Evolutionary conservation across 2,329 filamentous ascomycete genomes (phyloP).

Genomic region (Samsoniella hepiali): DNA sequence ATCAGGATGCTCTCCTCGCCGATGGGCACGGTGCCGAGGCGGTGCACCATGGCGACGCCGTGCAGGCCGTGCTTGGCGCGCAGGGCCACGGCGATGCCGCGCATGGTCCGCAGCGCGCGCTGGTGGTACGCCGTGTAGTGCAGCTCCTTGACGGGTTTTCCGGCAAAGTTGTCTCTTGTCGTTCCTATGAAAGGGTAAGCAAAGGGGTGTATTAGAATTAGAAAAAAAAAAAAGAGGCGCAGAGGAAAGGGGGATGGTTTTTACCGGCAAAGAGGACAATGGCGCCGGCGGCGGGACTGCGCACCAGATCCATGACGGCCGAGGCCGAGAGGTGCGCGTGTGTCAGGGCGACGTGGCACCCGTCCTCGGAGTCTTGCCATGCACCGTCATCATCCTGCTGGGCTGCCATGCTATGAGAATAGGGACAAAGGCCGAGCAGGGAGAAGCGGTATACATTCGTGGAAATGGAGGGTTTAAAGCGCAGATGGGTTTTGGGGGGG

Average conservation of each 20-base stretch:
- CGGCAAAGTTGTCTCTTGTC: conserved; percentile 71
- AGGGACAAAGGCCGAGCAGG: too few relatives aligned
- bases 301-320: conserved; percentile 61
- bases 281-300: conserved; percentile 69
- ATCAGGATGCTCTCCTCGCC: conserved; percentile 93
- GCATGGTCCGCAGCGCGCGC: conserved; percentile 66
- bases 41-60: conserved; percentile 77
- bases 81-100: conserved; percentile 58
- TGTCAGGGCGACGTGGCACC: conserved; percentile 67
- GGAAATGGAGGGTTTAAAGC: neutral
- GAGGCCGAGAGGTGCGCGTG: conserved; percentile 56
- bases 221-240: too few relatives aligned
- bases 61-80: conserved; percentile 60
- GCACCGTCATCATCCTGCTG: conserved; percentile 22
- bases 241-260: too few relatives aligned
- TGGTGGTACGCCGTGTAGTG: conserved; percentile 72
- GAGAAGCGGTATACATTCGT: too few relatives aligned
- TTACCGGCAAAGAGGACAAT: conserved; percentile 47
- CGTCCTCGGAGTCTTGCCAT: conserved; percentile 45
- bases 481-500: neutral
- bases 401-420: neutral
- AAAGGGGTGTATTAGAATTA: neutral
- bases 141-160: conserved; percentile 69
- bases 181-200: conserved; percentile 50
- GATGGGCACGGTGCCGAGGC: conserved; percentile 80